These are phyloP conservation scores for Amanita thiersii DNA, from an alignment of 768 basidiomycete species.

Conservation along the genomic window DNA sequence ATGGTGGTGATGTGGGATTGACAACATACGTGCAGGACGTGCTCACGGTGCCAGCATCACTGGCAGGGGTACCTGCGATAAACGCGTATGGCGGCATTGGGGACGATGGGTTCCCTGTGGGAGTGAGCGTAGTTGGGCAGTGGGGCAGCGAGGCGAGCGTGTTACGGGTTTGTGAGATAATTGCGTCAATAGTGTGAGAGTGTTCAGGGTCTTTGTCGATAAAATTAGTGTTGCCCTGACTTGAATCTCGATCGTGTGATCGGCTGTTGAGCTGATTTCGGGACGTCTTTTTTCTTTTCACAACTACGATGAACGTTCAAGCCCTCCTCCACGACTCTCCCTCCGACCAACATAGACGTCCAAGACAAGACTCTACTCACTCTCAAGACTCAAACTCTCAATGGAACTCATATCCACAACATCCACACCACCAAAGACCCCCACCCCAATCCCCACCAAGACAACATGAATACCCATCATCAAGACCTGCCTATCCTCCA, in stretches of 20 bases:
- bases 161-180: slow-evolving; percentile 39
- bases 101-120: slow-evolving; percentile 75
- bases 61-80: slow-evolving; percentile 83
- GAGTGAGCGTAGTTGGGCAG: slow-evolving; percentile 76
- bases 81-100: slow-evolving; percentile 48
- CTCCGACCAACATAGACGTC: slow-evolving; percentile 29
- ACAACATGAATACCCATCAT: slow-evolving; percentile 10
- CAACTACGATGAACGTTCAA: slow-evolving; percentile 53
- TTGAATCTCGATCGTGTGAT: slow-evolving; percentile 20
- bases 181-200: slow-evolving; percentile 21
- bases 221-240: slow-evolving; percentile 5
- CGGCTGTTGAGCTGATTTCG: slow-evolving; percentile 12
- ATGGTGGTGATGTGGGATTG: slow-evolving; percentile 18
- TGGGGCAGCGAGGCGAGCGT: slow-evolving; percentile 74
- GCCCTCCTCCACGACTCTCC: slow-evolving; percentile 64
- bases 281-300: slow-evolving; percentile 9
- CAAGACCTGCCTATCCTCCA: not conserved
- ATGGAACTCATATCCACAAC: slow-evolving; percentile 10
- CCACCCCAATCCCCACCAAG: slow-evolving; percentile 7
- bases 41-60: slow-evolving; percentile 83
- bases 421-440: slow-evolving; percentile 7
- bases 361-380: slow-evolving; percentile 18
- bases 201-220: not conserved
- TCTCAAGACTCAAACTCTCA: slow-evolving; percentile 4
- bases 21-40: slow-evolving; percentile 84